Evolutionary conservation across 2,329 filamentous ascomycete species (phyloP).

Genomic region (Microcera coccophila): DNA sequence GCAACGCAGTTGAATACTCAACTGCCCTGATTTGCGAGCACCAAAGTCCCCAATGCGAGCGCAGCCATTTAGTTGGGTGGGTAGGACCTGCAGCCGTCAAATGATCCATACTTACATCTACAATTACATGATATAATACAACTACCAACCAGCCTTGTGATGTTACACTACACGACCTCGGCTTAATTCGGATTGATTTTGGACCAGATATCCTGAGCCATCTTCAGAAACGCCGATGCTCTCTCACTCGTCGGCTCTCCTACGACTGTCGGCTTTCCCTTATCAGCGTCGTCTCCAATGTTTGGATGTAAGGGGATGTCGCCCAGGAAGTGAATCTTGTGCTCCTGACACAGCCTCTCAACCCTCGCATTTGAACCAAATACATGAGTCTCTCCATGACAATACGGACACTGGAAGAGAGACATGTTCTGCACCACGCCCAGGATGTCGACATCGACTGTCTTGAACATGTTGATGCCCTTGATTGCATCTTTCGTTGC

Average conservation of each 20-base stretch:
- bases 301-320: conserved; percentile 83
- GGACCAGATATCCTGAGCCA: conserved; percentile 56
- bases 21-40: no score
- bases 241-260: conserved; percentile 74
- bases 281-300: conserved; percentile 84
- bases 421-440: conserved; percentile 94
- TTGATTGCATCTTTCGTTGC: conserved; percentile 88
- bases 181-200: conserved; percentile 38
- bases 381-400: conserved; percentile 67
- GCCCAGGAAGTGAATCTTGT: conserved; percentile 75
- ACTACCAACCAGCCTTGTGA: conserved; percentile 1
- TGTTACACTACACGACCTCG: conserved; percentile 8
- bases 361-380: conserved; percentile 68
- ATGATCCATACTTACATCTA: not conserved
- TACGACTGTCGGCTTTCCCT: conserved; percentile 85
- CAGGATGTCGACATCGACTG: conserved; percentile 73
- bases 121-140: not conserved
- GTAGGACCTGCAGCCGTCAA: no score
- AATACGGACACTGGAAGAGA: conserved; percentile 75
- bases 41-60: no score
- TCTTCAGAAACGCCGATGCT: conserved; percentile 65
- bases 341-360: conserved; percentile 62
- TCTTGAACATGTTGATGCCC: conserved; percentile 89
- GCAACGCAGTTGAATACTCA: conserved; percentile 21
- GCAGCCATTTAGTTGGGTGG: no score